Conservation (phyloP, 1,284 basidiomycete species). For the Mycosarcoma mackinlayi region DNA sequence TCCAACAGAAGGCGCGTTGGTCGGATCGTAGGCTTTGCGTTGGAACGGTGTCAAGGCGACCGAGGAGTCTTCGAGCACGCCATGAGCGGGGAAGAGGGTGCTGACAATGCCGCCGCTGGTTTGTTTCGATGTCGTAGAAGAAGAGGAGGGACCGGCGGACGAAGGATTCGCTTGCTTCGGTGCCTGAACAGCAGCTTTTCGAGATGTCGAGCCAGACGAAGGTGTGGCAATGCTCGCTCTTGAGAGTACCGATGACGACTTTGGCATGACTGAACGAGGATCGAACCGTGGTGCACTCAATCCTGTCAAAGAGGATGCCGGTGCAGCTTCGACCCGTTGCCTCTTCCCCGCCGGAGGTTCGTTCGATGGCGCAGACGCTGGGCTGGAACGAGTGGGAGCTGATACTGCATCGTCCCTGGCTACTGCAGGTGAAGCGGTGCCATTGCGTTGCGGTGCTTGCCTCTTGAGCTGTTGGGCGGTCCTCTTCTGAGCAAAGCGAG, state of each 20-base stretch:
- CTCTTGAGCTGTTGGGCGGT: constrained; percentile 29
- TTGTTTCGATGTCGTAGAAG: constrained; percentile 11
- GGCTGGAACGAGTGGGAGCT: background rate
- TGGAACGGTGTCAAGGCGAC: constrained; percentile 7
- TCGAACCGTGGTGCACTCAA: constrained; percentile 25
- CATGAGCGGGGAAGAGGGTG: constrained; percentile 33
- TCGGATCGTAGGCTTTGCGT: constrained; percentile 44
- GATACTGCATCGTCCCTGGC: background rate
- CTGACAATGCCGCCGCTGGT: constrained; percentile 24
- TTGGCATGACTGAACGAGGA: constrained; percentile 18
- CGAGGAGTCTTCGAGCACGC: constrained; percentile 29
- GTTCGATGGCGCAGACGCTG: constrained; percentile 1
- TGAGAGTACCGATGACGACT: background rate
- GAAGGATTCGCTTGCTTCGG: constrained; percentile 7
- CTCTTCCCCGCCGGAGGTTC: constrained; percentile 17
- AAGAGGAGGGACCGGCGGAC: constrained; percentile 10
- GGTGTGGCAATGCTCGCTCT: constrained; percentile 1
- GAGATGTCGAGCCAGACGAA: background rate
- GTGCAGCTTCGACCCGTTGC: constrained; percentile 19
- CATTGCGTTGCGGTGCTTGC: constrained; percentile 13
- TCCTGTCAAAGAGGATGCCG: constrained; percentile 10
- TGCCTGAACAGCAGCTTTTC: constrained; percentile 12
- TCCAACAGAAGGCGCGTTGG: constrained; percentile 68
- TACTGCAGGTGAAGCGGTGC: background rate
- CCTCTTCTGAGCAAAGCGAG: constrained; percentile 37